Base-by-base conservation (phyloP, 148 eudicot genomes). In the Heliosperma pusillum region DNA sequence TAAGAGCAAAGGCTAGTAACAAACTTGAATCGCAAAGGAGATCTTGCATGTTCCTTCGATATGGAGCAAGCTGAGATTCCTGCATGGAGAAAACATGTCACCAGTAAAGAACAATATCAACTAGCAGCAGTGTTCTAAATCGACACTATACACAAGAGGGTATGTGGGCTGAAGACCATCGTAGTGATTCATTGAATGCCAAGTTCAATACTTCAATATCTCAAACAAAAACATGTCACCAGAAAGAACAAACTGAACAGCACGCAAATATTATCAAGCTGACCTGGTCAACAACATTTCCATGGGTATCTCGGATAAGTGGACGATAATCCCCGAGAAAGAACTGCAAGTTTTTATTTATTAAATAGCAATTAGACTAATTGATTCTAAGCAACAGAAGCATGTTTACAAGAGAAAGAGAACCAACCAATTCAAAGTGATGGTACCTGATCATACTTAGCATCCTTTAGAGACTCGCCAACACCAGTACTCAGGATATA, bases 261-360 rank as follows among this genome's bases (percentile, higher is more conserved):
- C 33, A 29, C 40, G 50, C 33, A 33, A 36, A 79, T 47, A 40
- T 19, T 73, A 44, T 70, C 11, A 36, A 59, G 36, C 86, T 72
- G 77, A 95, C 99, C 97, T 95, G 99, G 89, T 95, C 99, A 82
- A 95, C 86, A 78, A 89, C 97, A 86, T 88, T 90, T 68, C 99
- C 99, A 79, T 87, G 84, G 59, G 90, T 81, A 79, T 95, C 99
- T 61, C 87, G 96, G 80, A 89, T 79, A 75, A 95, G 90, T 72
- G 99, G 99, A 33, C 97, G 92, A 88, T 92, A 95, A 78, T 95
- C 99, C 50, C 99, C 99, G 56, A 95, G 90, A 78, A 95, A 95
- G 80, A 95, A 95, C 99, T 95, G 93, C 78, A 62, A 71, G 60
- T 16, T 55, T 22, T 42, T 10, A 42, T 42, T 42, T 40, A 53